Evolutionary conservation across 108 stramenopile species (phyloP), one percentile per base, ranked within the genome.

Genomic region (Poteriospumella lacustris): DNA sequence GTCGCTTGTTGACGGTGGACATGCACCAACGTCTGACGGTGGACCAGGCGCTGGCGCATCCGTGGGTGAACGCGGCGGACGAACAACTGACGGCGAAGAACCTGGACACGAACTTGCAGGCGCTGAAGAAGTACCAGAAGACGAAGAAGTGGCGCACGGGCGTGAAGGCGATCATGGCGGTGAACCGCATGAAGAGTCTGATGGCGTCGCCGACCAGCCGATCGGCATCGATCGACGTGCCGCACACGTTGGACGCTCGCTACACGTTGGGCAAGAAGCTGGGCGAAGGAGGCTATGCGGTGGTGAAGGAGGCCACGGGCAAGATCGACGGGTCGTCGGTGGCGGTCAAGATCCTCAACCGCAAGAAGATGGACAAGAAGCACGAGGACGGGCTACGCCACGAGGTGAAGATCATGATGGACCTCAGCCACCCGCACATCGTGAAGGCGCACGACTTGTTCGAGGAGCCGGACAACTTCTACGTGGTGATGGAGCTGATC

Each of bases 21-120:
- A 90, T 91, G 0, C 44, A 80, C 2, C 80, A 89, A 68, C 85
- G 94, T 34, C 78, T 88, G n/a, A 86, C 85, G 42, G 90, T 87
- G 9, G 76, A 41, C 0, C 68, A 83, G 58, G 67, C 75, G 1
- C 60, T 83, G 28, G 39, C 28, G 68, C 73, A 80, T 33, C 83
- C 80, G 28, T 83, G 83, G 83, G 19, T 76, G 34, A 2, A 29
- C 15, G 58, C 2, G 39, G 38, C 40, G 56, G 75, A 39, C 75
- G 43, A 58, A 39, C 28, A 76, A 12, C 60, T n/a, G n/a, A n/a
- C n/a, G n/a, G n/a, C n/a, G n/a, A n/a, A n/a, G n/a, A n/a, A n/a
- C n/a, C n/a, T n/a, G n/a, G n/a, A n/a, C n/a, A n/a, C n/a, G n/a
- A n/a, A n/a, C n/a, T n/a, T n/a, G n/a, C n/a, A n/a, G n/a, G n/a